Evolutionary conservation across 352 stramenopile species (phyloP).

Genomic region (Globisporangium nodosum): DNA sequence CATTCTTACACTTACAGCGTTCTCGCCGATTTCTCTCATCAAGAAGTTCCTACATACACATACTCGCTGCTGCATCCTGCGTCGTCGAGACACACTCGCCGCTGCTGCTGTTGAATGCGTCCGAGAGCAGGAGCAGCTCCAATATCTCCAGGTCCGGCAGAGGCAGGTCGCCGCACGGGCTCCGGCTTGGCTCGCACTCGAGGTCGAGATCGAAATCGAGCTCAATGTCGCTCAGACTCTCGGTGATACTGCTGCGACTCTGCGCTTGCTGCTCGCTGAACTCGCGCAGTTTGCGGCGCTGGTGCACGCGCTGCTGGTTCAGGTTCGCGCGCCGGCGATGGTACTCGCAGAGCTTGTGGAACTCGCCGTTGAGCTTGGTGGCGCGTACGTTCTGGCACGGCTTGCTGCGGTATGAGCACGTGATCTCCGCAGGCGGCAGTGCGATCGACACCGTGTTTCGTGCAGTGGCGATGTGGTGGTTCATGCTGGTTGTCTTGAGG

Average conservation of each 20-base stretch:
- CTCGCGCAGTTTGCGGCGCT: conserved; percentile 16
- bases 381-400: conserved; percentile 26
- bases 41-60: no score
- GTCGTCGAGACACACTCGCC: background rate
- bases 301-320: conserved; percentile 32
- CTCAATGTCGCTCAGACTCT: conserved; percentile 10
- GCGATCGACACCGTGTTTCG: background rate
- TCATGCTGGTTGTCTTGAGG: background rate
- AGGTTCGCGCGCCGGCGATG: conserved; percentile 36
- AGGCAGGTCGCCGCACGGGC: conserved; percentile 9
- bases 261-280: background rate
- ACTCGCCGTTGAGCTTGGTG: conserved; percentile 38
- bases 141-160: conserved; percentile 10
- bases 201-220: conserved; percentile 7
- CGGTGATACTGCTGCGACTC: background rate
- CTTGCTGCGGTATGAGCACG: conserved; percentile 32
- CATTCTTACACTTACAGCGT: no score
- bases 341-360: conserved; percentile 36
- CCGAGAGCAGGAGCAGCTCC: conserved; percentile 8
- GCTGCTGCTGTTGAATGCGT: background rate
- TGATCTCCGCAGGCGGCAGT: background rate
- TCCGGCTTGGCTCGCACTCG: conserved; percentile 12
- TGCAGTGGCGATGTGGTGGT: background rate
- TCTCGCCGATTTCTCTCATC: no score
- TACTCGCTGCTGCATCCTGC: no score